Evolutionary conservation across 2,329 filamentous ascomycete genomes (phyloP), one percentile per base, ranked within the genome.

Genomic region (Penicillium palitans): DNA sequence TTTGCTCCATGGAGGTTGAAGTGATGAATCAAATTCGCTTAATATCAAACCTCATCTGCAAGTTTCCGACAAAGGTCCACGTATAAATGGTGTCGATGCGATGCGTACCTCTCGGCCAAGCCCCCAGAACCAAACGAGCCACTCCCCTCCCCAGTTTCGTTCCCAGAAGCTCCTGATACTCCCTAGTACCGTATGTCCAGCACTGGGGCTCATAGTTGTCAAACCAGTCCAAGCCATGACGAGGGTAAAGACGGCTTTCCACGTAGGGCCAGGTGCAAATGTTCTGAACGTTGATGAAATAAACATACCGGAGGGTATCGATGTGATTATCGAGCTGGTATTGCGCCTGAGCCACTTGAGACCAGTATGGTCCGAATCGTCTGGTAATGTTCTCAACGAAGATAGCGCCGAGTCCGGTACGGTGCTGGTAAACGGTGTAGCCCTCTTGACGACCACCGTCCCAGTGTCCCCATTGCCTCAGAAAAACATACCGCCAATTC

Each of bases 91-190:
- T n/a, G 0, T 42, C 27, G 6, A 55, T 51, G 8, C 53, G 53
- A 12, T 19, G 45, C 1, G 53, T 51, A 5, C 53, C 45, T 19
- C 27, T 42, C n/a, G 37, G 45, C 37, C 46, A 55, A 25, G 53
- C 37, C 7, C 45, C 29, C 3, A 55, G 45, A 19, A 55, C 39
- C 21, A 55, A 15, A 27, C 53, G 53, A 21, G 53, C 53, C 7
- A 55, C 53, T 1, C 33, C 44, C 37, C 46, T 42, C 13, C 45
- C 53, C 21, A 55, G 25, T 15, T 41, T 41, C 4, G 53, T 55
- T 3, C 53, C 53, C 7, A 55, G 13, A 0, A 55, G 27, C 19
- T 55, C 53, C 37, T 55, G 37, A 17, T 55, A 55, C 27, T 51
- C 53, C 9, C 17, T 13, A 10, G 53, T 42, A 24, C 25, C 53